Percentiles rank a stretch among this genome's conserved stretches.
Conservation (phyloP, 345 rosid species). For the Citrus inodora region DNA sequence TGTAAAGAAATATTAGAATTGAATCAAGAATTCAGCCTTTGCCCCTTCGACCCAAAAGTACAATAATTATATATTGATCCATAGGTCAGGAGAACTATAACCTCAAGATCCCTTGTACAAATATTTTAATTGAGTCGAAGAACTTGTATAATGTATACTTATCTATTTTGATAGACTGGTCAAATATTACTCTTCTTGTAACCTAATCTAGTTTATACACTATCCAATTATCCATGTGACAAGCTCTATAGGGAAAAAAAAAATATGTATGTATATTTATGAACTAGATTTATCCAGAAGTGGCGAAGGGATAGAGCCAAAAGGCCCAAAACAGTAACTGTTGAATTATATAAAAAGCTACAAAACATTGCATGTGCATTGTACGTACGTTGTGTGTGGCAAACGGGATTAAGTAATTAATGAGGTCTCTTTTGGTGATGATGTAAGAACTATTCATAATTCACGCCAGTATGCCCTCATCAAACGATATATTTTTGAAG, state of each 20-base stretch:
- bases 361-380: conserved; percentile 3
- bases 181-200: neutral
- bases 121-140: neutral
- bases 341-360: neutral
- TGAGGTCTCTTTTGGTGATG: neutral
- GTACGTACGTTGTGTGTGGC: neutral
- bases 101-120: neutral
- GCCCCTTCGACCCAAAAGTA: neutral
- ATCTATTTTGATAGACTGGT: neutral
- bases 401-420: neutral
- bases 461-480: neutral
- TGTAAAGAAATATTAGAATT: neutral
- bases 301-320: neutral
- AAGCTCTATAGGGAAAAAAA: neutral
- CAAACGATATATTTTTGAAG: neutral
- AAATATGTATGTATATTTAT: neutral
- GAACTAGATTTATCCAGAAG: neutral
- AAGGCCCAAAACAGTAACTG: no score
- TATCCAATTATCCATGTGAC: neutral
- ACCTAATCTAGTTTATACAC: neutral
- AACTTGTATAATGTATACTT: neutral
- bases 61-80: no score
- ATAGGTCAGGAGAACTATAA: neutral
- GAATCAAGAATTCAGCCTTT: conserved; percentile 2
- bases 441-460: neutral